phyloP scores from a whole-genome alignment of 805 yeast genomes.

The Saturnispora dispora region DNA sequence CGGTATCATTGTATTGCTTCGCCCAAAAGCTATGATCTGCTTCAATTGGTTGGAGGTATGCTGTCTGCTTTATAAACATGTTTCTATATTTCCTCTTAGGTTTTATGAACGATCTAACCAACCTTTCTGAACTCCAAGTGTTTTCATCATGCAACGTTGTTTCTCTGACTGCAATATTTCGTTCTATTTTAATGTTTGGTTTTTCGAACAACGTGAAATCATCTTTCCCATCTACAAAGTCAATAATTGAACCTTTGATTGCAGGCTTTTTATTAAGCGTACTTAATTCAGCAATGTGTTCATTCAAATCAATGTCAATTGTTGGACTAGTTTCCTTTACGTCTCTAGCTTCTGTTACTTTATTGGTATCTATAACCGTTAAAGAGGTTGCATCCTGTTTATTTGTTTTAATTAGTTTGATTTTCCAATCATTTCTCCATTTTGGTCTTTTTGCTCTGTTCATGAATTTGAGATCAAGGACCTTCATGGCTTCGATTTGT shows the following conservation, averaged over 20 bases:
- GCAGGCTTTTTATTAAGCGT: background rate
- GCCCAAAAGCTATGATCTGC: constrained; percentile 73
- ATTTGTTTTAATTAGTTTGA: background rate
- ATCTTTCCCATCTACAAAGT: constrained; percentile 2
- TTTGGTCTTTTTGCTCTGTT: background rate
- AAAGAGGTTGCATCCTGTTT: background rate
- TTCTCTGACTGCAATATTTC: background rate
- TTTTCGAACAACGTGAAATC: background rate
- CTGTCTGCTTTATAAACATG: constrained; percentile 13
- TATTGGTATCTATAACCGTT: background rate
- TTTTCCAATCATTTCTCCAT: constrained; percentile 5
- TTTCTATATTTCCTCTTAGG: constrained; percentile 32
- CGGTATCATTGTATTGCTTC: constrained; percentile 35
- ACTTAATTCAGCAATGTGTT: background rate
- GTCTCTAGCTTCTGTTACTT: too few relatives aligned
- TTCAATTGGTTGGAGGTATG: constrained; percentile 10
- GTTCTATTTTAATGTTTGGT: background rate
- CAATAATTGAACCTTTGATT: background rate
- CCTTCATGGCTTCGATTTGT: background rate
- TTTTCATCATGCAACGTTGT: constrained; percentile 29
- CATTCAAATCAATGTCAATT: background rate
- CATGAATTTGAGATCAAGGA: background rate
- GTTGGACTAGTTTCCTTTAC: background rate
- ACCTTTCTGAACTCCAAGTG: constrained; percentile 57
- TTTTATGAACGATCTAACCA: constrained; percentile 60